Evolutionary conservation across 768 basidiomycete genomes (phyloP).

Genomic region (Pleurotus citrinopileatus): DNA sequence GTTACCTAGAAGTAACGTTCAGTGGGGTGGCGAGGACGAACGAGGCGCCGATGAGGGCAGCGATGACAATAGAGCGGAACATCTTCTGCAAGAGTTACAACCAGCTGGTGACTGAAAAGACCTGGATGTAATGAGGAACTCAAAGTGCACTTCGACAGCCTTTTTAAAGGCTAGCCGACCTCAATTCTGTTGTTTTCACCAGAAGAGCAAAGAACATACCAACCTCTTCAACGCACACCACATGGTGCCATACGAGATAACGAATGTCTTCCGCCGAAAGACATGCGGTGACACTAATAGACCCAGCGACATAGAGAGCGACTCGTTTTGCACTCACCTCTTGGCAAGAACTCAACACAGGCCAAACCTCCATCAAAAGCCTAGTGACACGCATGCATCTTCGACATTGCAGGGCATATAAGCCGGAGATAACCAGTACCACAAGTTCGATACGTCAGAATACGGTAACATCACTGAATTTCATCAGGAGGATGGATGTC

Average conservation of each 20-base stretch:
- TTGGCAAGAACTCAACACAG: too few species aligned
- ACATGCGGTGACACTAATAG: neutral
- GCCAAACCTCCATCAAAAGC: too few species aligned
- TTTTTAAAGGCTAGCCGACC: neutral
- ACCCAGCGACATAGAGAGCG: too few species aligned
- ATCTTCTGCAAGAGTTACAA: slow-evolving; percentile 12
- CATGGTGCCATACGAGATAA: slow-evolving; percentile 2
- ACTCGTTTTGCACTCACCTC: too few species aligned
- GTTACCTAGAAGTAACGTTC: slow-evolving; percentile 15
- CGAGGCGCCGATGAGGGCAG: slow-evolving; percentile 25
- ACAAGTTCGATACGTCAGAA: neutral
- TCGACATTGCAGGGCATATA: neutral
- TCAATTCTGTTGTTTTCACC: neutral
- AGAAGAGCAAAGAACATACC: neutral
- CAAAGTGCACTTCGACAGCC: neutral
- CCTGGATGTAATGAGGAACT: neutral
- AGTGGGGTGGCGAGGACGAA: slow-evolving; percentile 25
- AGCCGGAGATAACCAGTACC: neutral
- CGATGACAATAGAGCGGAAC: slow-evolving; percentile 23
- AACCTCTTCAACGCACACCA: neutral
- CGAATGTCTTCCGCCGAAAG: neutral
- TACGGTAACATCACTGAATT: neutral
- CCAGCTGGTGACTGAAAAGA: neutral
- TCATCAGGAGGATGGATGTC: neutral
- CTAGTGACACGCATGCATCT: neutral